Evolutionary conservation across 176 grass and related monocot genomes (phyloP), one percentile per base, ranked within the genome.

Genomic region (Poa pratensis): DNA sequence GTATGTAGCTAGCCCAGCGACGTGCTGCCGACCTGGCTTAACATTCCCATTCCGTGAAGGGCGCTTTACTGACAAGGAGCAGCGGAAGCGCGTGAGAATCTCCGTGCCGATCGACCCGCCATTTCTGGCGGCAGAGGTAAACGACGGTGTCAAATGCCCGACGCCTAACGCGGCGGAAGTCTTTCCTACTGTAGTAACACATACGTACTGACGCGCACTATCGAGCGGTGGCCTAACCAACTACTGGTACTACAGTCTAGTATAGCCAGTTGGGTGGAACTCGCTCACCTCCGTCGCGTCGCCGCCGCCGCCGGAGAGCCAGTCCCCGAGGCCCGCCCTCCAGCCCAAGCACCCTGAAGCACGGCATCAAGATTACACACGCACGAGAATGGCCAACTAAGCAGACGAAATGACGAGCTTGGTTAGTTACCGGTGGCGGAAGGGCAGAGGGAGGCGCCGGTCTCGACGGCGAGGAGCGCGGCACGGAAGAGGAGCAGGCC

Each of bases 381-480:
- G 6, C 37, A 1, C 18, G 12, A 16, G 17, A 82, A 76, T 24
- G 73, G 59, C 5, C 11, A 11, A 18, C 2, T 5, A 17, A 49
- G 30, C 62, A 53, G 45, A 12, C 24, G 9, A 15, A 40, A 24
- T 15, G 22, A 3, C 20, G 27, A 37, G 5, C 45, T 30, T 15
- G 16, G 12, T 67, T 59, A 6, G 11, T 83, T 55, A 88, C 89
- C 85, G 14, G 85, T 48, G 4, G 87, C 60, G 59, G 93, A 55
- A 75, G 95, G 76, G 89, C 95, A 93, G 64, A 97, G 88, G 12
- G 92, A 90, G 76, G 88, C 90, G 19, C 94, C 91, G 50, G 93
- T 85, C 59, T 99, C 97, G 51, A 99, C 57, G 54, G 88, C 88
- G 73, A 99, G 90, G 68, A 99, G 92, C 20, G 88, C 94, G 48